Conservation (phyloP, 2,329 filamentous ascomycete species). For the Microcyclospora tardicrescens region DNA sequence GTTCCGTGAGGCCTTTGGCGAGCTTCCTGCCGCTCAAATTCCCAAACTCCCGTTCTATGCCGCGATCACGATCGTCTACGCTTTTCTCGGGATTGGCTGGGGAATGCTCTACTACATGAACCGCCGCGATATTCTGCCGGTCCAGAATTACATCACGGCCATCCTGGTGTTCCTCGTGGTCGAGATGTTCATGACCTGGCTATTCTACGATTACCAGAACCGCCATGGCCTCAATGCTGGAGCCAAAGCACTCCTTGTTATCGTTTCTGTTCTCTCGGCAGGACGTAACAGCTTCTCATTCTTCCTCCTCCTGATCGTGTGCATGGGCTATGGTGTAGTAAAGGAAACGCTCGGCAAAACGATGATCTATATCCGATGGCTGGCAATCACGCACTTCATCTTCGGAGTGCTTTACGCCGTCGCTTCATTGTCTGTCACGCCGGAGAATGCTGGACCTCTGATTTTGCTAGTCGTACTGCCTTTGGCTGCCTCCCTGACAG, state of each 20-base stretch:
- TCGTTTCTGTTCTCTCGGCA: conserved; percentile 88
- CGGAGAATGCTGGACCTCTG: conserved; percentile 77
- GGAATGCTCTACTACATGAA: conserved; percentile 92
- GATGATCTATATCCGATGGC: conserved; percentile 85
- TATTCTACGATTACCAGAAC: conserved; percentile 95
- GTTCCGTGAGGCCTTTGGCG: conserved; percentile 92
- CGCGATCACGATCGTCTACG: conserved; percentile 84
- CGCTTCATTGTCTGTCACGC: conserved; percentile 75
- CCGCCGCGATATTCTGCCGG: conserved; percentile 81
- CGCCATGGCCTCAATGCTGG: conserved; percentile 71
- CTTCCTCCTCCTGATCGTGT: conserved; percentile 93
- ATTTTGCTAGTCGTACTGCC: conserved; percentile 89
- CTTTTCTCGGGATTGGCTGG: conserved; percentile 78
- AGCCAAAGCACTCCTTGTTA: conserved; percentile 72
- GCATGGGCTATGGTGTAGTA: conserved; percentile 98
- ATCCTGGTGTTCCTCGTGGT: conserved; percentile 88
- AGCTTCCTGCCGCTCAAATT: conserved; percentile 89
- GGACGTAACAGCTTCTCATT: conserved; percentile 96
- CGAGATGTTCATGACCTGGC: conserved; percentile 98
- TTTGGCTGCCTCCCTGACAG: conserved; percentile 79
- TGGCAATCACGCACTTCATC: conserved; percentile 84
- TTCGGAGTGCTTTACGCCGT: conserved; percentile 91
- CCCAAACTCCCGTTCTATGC: conserved; percentile 96
- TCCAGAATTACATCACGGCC: conserved; percentile 98
- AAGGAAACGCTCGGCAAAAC: conserved; percentile 83